Base-by-base conservation (phyloP, 2,329 filamentous ascomycete genomes). In the Neofusicoccum kwambonambiense region DNA sequence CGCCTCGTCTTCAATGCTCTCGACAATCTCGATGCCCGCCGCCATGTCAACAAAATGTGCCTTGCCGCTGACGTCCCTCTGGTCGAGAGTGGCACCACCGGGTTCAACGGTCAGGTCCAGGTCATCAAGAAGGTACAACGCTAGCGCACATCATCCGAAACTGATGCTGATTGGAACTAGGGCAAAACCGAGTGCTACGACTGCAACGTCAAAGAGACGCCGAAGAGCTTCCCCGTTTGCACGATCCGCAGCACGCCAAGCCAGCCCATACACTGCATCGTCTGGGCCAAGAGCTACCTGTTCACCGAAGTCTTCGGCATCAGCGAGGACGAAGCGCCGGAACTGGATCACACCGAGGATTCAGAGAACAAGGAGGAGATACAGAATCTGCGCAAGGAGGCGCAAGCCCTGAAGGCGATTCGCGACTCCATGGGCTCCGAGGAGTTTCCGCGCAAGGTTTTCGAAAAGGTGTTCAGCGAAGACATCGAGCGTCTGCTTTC, bases 41-140 rank as follows among this genome's bases (percentile, higher is more conserved):
- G 94, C 60, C 93, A 98, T 82, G 95, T 98, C 69, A 99, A 99
- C 77, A 91, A 89, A 76, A 98, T 99, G 95, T 98, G 95, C 72
- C 80, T 99, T 69, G 92, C 93, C 1, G 93, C 95, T 11, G 86
- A 95, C 72, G 88, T 98, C 31, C 93, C 95, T 11, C 80, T 99
- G 69, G 90, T 99, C 63, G 95, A 99, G 81, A 98, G 94, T 75
- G 95, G 95, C 45, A 99, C 95, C 0, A 98, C 95, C 0, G 95
- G 95, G 1, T 99, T 97, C 82, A 96, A 97, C 73, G 95, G 95
- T 19, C 94, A 99, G 76, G 94, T 98, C 4, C 94, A 98, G 78
- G 92, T 96, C 22, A 99, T 99, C 77, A 93, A 92, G 77, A 94
- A 93, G 79, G 84, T 85, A 67, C 44, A 70, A 44, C 17, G 35